Percentiles rank a stretch among this genome's conserved stretches.
Conservation (phyloP, 352 stramenopile genomes). For the Blastocystis sp. region DNA sequence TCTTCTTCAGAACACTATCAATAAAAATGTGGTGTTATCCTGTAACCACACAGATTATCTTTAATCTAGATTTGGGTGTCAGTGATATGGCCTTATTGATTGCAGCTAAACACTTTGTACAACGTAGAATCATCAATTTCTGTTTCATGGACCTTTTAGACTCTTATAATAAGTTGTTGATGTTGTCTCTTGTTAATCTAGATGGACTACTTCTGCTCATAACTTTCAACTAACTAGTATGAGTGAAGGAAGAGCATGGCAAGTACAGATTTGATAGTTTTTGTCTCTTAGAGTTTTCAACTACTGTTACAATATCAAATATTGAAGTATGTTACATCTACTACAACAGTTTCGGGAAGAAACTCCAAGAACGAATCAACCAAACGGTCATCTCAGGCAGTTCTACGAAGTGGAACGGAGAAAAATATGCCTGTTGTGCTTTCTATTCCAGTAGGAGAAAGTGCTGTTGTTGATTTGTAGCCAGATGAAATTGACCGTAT, state of each 20-base stretch:
- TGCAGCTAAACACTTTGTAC: slow-evolving; percentile 22
- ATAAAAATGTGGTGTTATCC: background rate
- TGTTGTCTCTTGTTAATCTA: background rate
- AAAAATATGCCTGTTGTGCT: slow-evolving; percentile 8
- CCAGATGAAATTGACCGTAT: slow-evolving; percentile 21
- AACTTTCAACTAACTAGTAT: slow-evolving; percentile 5
- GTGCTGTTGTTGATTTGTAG: background rate
- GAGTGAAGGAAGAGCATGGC: background rate
- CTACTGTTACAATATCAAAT: background rate
- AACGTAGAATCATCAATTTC: slow-evolving; percentile 11
- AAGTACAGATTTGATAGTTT: background rate
- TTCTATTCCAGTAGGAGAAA: background rate
- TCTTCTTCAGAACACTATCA: background rate
- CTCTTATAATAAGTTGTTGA: background rate
- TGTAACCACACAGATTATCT: background rate
- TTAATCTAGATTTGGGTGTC: background rate
- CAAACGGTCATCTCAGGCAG: background rate
- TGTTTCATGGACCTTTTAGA: slow-evolving; percentile 30
- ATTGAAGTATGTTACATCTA: background rate
- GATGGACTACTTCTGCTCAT: background rate
- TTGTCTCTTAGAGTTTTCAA: slow-evolving; percentile 23
- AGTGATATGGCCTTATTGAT: slow-evolving; percentile 17
- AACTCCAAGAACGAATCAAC: background rate
- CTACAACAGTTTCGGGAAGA: background rate
- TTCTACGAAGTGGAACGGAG: slow-evolving; percentile 24